Conservation (phyloP, 164 flowering plant species). For the Protea cynaroides region DNA sequence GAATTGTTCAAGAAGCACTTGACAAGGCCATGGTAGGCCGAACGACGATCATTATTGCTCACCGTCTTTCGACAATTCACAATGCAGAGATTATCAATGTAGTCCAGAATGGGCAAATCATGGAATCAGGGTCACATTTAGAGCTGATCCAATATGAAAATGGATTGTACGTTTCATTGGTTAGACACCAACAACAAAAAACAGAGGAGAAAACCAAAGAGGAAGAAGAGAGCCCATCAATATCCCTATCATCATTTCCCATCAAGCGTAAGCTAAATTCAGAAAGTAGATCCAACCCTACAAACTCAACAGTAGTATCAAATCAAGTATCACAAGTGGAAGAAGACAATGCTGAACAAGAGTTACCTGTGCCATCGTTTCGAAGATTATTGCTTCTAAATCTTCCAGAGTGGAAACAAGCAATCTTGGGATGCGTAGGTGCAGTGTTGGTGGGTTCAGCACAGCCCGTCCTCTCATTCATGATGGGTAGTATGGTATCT, state of each 20-base stretch:
- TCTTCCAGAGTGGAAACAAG: neutral
- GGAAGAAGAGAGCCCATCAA: neutral
- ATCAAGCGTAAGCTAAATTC: too few relatives aligned
- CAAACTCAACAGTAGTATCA: too few relatives aligned
- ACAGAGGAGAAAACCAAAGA: slow-evolving; percentile 20
- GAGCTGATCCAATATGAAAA: slow-evolving; percentile 23
- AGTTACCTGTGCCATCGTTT: too few relatives aligned
- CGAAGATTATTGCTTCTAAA: too few relatives aligned
- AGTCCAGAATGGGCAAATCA: slow-evolving; percentile 34
- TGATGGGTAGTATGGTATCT: slow-evolving; percentile 45
- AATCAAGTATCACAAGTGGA: too few relatives aligned
- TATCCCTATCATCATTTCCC: too few relatives aligned
- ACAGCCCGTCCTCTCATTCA: slow-evolving; percentile 42
- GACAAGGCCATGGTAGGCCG: slow-evolving; percentile 36
- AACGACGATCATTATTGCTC: slow-evolving; percentile 47
- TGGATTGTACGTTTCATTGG: too few relatives aligned
- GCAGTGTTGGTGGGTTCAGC: slow-evolving; percentile 48
- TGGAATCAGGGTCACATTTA: slow-evolving; percentile 43
- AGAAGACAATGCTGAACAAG: too few relatives aligned
- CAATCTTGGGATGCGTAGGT: slow-evolving; percentile 48
- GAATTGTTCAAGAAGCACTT: slow-evolving; percentile 45
- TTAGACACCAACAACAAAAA: too few relatives aligned
- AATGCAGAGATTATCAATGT: slow-evolving; percentile 34
- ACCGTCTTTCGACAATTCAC: slow-evolving; percentile 46
- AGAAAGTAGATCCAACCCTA: slow-evolving; percentile 5